Percentiles rank a stretch among this genome's conserved stretches.
phyloP scores from a whole-genome alignment of 1,284 basidiomycete species.

The Leccinum variabile region DNA sequence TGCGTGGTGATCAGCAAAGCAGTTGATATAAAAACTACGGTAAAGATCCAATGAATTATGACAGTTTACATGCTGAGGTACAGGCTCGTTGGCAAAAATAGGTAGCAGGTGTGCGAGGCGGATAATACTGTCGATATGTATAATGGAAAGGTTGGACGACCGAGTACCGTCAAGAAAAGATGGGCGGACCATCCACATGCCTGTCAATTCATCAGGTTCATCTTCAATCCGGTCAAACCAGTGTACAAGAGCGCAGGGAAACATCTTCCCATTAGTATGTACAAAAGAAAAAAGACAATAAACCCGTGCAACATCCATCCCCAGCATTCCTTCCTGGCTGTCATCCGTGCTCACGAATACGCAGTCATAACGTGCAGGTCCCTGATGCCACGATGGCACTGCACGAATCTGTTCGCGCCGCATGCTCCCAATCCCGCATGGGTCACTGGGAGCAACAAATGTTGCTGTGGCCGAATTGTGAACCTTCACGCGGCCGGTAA shows the following conservation, averaged over 20 bases:
- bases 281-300: slow-evolving; percentile 8
- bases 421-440: slow-evolving; percentile 1
- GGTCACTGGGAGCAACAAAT: slow-evolving; percentile 10
- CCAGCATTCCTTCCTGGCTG: background rate
- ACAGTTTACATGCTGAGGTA: background rate
- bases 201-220: background rate
- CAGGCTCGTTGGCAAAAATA: background rate
- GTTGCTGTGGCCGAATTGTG: slow-evolving; percentile 7
- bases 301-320: background rate
- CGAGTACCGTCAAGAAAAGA: background rate
- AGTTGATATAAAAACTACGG: background rate
- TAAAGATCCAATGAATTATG: background rate
- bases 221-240: slow-evolving; percentile 4
- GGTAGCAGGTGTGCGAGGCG: background rate
- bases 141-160: background rate
- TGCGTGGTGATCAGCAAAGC: background rate
- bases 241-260: background rate
- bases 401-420: background rate
- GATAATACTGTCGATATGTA: slow-evolving; percentile 5
- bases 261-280: background rate
- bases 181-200: slow-evolving; percentile 8
- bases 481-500: slow-evolving; percentile 4
- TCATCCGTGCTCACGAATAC: background rate
- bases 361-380: background rate
- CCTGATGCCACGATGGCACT: background rate